Conservation (phyloP, 78 protist species). For the Planoprotostelium fungivorum region DNA sequence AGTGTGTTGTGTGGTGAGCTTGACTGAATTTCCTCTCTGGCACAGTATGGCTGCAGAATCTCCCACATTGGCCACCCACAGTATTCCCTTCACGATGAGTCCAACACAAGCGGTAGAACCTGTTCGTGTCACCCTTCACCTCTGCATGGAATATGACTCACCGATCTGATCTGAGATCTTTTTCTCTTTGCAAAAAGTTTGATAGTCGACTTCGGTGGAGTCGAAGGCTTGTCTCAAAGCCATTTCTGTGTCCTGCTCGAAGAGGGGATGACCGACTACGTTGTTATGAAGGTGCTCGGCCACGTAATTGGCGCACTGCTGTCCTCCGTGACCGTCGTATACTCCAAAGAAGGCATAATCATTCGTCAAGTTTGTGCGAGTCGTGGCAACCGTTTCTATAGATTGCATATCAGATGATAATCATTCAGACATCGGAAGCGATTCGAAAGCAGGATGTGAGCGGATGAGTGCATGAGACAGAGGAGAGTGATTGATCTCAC, state of each 20-base stretch:
- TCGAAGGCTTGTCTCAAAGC: background rate
- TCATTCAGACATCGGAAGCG: background rate
- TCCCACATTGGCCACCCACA: background rate
- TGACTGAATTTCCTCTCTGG: background rate
- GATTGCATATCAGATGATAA: background rate
- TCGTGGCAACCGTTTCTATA: background rate
- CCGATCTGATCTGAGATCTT: background rate
- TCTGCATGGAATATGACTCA: background rate
- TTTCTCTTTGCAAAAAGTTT: no score
- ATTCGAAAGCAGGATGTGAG: background rate
- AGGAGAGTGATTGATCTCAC: no score
- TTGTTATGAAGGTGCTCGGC: conserved; percentile 1
- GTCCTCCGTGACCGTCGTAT: conserved; percentile 1
- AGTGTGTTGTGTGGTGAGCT: background rate
- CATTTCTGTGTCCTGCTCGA: background rate
- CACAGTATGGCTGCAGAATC: background rate
- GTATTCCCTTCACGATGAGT: background rate
- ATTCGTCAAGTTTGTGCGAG: background rate
- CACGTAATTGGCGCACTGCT: background rate
- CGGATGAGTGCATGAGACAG: no score
- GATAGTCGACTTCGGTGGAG: background rate
- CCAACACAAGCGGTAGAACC: background rate
- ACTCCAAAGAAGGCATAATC: conserved; percentile 3
- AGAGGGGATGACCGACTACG: background rate
- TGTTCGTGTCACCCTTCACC: background rate